phyloP scores from a whole-genome alignment of 345 rosid species.

The Citrus inodora region DNA sequence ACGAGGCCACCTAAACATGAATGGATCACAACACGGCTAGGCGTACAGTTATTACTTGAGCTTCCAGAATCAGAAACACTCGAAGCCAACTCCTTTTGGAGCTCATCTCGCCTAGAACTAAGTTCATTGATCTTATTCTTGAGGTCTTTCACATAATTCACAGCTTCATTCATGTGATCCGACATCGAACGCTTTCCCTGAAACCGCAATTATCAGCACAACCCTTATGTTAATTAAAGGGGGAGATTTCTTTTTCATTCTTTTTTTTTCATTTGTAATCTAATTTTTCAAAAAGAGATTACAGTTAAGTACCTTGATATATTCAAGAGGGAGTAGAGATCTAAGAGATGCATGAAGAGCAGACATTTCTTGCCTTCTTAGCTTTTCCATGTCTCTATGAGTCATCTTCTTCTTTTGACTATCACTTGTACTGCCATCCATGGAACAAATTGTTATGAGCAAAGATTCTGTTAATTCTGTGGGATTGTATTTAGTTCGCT shows the following conservation, averaged over 20 bases:
- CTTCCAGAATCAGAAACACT: constrained; percentile 8
- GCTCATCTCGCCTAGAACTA: constrained; percentile 39
- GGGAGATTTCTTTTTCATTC: background rate
- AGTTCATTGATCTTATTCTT: constrained; percentile 40
- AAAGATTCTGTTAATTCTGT: constrained; percentile 16
- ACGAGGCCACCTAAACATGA: constrained; percentile 44
- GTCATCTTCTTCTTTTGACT: constrained; percentile 44
- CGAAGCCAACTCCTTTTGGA: constrained; percentile 28
- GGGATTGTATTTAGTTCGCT: constrained; percentile 5
- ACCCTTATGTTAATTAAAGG: too few relatives aligned
- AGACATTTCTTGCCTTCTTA: constrained; percentile 74
- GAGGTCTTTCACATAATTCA: constrained; percentile 53
- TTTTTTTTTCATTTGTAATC: background rate
- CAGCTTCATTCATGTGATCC: constrained; percentile 73
- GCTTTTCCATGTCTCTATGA: constrained; percentile 67
- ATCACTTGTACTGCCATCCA: constrained; percentile 9
- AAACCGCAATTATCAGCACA: constrained; percentile 2
- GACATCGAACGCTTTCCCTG: constrained; percentile 84
- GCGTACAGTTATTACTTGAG: background rate
- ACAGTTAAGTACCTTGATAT: constrained; percentile 42
- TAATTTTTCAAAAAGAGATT: background rate
- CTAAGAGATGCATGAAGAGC: constrained; percentile 56
- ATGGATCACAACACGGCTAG: constrained; percentile 30
- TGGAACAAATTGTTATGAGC: background rate
- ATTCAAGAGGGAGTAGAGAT: constrained; percentile 69